These are phyloP conservation scores for Dipteronia dyeriana DNA, from an alignment of 345 rosid species.

Conservation along the genomic window DNA sequence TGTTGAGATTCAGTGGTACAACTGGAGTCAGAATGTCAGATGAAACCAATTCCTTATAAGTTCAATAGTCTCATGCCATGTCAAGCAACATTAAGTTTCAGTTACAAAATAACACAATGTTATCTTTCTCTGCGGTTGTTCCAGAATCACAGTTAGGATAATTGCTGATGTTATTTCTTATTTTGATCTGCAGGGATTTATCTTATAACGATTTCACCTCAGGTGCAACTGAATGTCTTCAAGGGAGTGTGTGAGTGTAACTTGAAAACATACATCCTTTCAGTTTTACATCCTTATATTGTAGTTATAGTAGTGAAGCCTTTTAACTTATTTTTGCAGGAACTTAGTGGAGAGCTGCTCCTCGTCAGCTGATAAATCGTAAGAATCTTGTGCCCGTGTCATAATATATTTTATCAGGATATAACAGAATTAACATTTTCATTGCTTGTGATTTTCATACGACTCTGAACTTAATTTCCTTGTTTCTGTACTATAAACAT, in stretches of 20 bases:
- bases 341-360: slow-evolving; percentile 81
- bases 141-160: background rate
- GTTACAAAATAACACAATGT: background rate
- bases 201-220: slow-evolving; percentile 82
- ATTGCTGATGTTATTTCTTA: slow-evolving; percentile 3
- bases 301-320: background rate
- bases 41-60: background rate
- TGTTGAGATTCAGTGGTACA: background rate
- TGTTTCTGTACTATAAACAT: background rate
- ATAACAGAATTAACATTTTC: background rate
- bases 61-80: background rate
- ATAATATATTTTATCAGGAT: background rate
- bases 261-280: slow-evolving; percentile 2
- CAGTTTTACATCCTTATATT: background rate
- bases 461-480: background rate
- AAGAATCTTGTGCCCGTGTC: slow-evolving; percentile 33
- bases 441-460: background rate
- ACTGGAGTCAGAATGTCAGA: background rate
- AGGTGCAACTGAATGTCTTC: slow-evolving; percentile 50
- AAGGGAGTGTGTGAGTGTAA: slow-evolving; percentile 66
- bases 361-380: slow-evolving; percentile 42
- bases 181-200: slow-evolving; percentile 61
- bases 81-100: background rate
- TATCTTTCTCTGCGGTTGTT: background rate
- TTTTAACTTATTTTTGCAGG: slow-evolving; percentile 39